A percentile compares a stretch with the other conserved stretches of the same genome.
These are phyloP conservation scores for Boletus rubescentipes DNA, from an alignment of 768 basidiomycete species.

Conservation along the genomic window DNA sequence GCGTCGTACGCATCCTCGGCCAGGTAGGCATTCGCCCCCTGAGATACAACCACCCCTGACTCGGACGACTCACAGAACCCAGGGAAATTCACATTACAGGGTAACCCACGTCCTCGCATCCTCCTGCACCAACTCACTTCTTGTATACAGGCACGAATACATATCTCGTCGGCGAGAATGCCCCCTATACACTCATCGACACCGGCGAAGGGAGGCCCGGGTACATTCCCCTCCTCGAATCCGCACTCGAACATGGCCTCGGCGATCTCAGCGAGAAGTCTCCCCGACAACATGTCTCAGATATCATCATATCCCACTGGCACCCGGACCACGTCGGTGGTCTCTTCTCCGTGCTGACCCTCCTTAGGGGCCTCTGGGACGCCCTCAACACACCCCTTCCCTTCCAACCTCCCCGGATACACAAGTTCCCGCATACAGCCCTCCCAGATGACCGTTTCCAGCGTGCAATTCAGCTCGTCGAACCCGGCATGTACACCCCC, in stretches of 20 bases:
- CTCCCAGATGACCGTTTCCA: constrained; percentile 29
- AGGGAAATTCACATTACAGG: constrained; percentile 86
- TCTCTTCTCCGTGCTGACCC: constrained; percentile 62
- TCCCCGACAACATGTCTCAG: constrained; percentile 55
- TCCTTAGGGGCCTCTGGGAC: constrained; percentile 66
- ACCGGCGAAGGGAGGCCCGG: constrained; percentile 71
- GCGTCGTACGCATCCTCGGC: constrained; percentile 68
- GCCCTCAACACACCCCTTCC: constrained; percentile 42
- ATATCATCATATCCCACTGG: constrained; percentile 90
- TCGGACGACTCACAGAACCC: constrained; percentile 58
- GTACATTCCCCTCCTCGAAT: constrained; percentile 67
- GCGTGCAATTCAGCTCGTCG: constrained; percentile 40
- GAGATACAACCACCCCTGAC: background rate
- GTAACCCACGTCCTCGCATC: constrained; percentile 33
- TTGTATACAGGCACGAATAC: constrained; percentile 77
- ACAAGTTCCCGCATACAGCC: constrained; percentile 60
- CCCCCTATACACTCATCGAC: constrained; percentile 80
- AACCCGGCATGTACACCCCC: constrained; percentile 47
- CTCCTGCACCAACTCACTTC: background rate
- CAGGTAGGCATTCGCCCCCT: constrained; percentile 49
- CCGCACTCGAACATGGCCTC: constrained; percentile 51
- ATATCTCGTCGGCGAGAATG: constrained; percentile 70
- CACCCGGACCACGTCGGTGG: constrained; percentile 87
- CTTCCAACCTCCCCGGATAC: constrained; percentile 68
- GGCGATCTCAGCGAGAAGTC: background rate